Conservation (phyloP, 2,329 filamentous ascomycete genomes). For the Ascosphaera apis region DNA sequence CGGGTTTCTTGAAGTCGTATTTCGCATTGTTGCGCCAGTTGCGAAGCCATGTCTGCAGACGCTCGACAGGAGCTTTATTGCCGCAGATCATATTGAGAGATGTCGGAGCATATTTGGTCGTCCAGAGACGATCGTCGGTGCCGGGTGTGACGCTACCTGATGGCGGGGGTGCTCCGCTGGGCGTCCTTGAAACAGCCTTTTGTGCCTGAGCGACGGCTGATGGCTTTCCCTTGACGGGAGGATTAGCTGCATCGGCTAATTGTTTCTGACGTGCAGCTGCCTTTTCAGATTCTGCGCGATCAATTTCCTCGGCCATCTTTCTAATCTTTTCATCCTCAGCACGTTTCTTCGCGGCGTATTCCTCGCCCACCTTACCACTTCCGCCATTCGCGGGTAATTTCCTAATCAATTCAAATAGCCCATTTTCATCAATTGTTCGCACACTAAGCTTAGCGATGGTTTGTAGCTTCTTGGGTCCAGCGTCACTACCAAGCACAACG, state of each 20-base stretch:
- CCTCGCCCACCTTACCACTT: constrained; percentile 65
- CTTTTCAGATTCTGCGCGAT: constrained; percentile 44
- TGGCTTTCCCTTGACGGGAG: constrained; percentile 12
- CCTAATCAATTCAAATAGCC: constrained; percentile 67
- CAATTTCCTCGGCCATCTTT: constrained; percentile 63
- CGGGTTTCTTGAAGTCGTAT: constrained; percentile 58
- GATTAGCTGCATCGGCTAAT: constrained; percentile 14
- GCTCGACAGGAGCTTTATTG: constrained; percentile 78
- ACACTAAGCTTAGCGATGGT: constrained; percentile 62
- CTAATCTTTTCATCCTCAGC: constrained; percentile 66
- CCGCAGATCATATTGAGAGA: constrained; percentile 75
- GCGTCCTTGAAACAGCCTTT: neutral
- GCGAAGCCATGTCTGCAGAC: constrained; percentile 66
- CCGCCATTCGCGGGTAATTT: constrained; percentile 68
- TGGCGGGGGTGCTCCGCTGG: constrained; percentile 3
- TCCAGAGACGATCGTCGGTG: constrained; percentile 54
- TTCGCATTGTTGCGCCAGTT: constrained; percentile 61
- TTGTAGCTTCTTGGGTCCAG: constrained; percentile 74
- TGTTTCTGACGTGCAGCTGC: constrained; percentile 18
- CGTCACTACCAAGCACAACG: constrained; percentile 74
- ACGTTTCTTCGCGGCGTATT: constrained; percentile 61
- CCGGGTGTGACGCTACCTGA: constrained; percentile 9
- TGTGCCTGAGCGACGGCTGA: constrained; percentile 3
- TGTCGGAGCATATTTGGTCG: constrained; percentile 81
- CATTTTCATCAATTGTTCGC: constrained; percentile 86